Conservation (phyloP, 73 alveolate genomes). For the Loxodes magnus region DNA sequence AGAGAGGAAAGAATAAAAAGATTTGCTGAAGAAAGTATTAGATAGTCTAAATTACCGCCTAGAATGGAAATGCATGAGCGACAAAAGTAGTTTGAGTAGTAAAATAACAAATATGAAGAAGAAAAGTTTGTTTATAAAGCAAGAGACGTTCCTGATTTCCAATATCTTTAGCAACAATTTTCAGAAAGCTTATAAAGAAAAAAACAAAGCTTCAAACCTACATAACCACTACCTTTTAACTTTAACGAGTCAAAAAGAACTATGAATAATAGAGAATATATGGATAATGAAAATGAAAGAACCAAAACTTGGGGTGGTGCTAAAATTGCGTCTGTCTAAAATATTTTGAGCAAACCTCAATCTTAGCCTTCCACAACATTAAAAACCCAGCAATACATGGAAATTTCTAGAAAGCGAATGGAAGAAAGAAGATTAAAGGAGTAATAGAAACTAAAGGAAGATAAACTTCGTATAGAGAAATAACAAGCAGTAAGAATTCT, state of each 20-base stretch:
- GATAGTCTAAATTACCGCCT: conserved; percentile 85
- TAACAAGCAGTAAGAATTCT: conserved; percentile 50
- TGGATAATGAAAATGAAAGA: conserved; percentile 60
- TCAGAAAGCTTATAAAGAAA: conserved; percentile 56
- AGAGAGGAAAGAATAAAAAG: conserved; percentile 77
- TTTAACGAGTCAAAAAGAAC: conserved; percentile 78
- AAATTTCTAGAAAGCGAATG: conserved; percentile 50
- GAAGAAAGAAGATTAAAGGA: conserved; percentile 50
- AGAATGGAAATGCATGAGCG: conserved; percentile 90
- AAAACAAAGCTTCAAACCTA: conserved; percentile 55
- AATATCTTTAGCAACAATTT: conserved; percentile 68
- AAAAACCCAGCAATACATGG: conserved; percentile 47
- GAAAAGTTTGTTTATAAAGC: conserved; percentile 50
- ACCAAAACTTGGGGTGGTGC: conserved; percentile 35
- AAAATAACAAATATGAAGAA: conserved; percentile 26
- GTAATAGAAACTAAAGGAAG: conserved; percentile 36
- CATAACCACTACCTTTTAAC: conserved; percentile 83
- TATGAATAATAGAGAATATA: conserved; percentile 57
- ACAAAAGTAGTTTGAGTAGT: conserved; percentile 29
- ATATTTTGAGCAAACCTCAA: conserved; percentile 48
- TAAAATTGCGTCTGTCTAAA: conserved; percentile 38
- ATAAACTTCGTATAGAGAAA: conserved; percentile 72
- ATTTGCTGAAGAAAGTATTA: conserved; percentile 75
- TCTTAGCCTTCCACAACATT: conserved; percentile 82
- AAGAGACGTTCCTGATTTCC: conserved; percentile 90